A percentile compares a stretch with the other conserved stretches of the same genome.
These are phyloP conservation scores for Pelargonium myrrhifolium DNA, from an alignment of 441 rosid species.

Conservation along the genomic window DNA sequence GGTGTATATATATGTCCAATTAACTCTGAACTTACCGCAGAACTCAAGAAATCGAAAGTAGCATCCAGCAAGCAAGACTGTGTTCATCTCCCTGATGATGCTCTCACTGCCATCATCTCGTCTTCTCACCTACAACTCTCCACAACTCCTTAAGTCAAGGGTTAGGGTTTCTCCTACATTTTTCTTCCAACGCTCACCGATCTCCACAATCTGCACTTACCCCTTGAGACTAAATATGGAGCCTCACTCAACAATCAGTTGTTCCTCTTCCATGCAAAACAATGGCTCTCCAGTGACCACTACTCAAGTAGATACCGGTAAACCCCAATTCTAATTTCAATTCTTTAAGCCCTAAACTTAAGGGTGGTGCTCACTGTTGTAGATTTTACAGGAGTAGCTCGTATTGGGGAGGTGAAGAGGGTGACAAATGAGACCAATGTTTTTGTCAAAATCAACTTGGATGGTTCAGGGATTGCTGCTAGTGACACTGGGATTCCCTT, in stretches of 20 bases:
- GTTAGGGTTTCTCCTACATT: constrained; percentile 2
- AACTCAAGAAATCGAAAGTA: too few species aligned
- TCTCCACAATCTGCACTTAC: background rate
- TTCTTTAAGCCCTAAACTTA: background rate
- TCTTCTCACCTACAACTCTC: background rate
- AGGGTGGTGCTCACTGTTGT: background rate
- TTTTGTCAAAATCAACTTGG: constrained; percentile 63
- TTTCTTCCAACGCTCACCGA: background rate
- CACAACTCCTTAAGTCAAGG: background rate
- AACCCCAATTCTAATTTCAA: background rate
- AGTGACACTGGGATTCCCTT: constrained; percentile 68
- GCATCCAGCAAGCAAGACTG: too few species aligned
- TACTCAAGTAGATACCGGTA: constrained; percentile 10
- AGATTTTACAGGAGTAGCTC: constrained; percentile 20
- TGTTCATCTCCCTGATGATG: too few species aligned
- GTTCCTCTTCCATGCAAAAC: constrained; percentile 28
- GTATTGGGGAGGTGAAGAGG: constrained; percentile 78
- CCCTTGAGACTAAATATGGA: constrained; percentile 20
- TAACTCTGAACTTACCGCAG: too few species aligned
- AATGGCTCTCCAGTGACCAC: constrained; percentile 26
- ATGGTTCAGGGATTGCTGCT: constrained; percentile 70
- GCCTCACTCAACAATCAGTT: constrained; percentile 13
- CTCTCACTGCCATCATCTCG: background rate
- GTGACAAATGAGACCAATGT: constrained; percentile 87
- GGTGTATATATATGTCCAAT: too few species aligned